Evolutionary conservation across 805 yeast species (phyloP).

Genomic region (Yamadazyma sp.): DNA sequence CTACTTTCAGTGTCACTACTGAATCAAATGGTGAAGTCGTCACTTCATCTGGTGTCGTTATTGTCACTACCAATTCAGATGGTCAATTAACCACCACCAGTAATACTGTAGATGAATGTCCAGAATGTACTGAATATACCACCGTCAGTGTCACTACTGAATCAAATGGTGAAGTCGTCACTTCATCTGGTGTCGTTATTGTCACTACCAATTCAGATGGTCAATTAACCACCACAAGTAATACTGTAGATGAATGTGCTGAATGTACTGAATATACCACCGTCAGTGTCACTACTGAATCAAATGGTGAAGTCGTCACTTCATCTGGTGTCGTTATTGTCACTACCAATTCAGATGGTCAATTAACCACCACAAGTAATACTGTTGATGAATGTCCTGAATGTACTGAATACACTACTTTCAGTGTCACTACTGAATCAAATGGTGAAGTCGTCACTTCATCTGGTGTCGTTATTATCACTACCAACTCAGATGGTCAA

Average conservation of each 20-base stretch:
- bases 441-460: constrained; percentile 11
- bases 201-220: neutral
- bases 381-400: constrained; percentile 10
- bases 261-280: constrained; percentile 6
- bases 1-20: constrained; percentile 10
- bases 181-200: constrained; percentile 12
- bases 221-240: constrained; percentile 9
- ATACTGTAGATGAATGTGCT: neutral
- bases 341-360: constrained; percentile 13
- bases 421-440: constrained; percentile 5
- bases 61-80: constrained; percentile 11
- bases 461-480: constrained; percentile 12
- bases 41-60: constrained; percentile 10
- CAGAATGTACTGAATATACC: constrained; percentile 10
- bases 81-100: constrained; percentile 13
- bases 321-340: constrained; percentile 13
- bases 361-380: constrained; percentile 10
- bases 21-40: constrained; percentile 7
- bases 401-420: constrained; percentile 14
- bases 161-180: constrained; percentile 10
- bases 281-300: constrained; percentile 4
- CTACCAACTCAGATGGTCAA: constrained; percentile 12
- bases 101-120: constrained; percentile 2
- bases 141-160: constrained; percentile 11
- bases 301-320: constrained; percentile 11